phyloP scores from a whole-genome alignment of 148 eudicot species.

The Vaccinium vitisidaea region DNA sequence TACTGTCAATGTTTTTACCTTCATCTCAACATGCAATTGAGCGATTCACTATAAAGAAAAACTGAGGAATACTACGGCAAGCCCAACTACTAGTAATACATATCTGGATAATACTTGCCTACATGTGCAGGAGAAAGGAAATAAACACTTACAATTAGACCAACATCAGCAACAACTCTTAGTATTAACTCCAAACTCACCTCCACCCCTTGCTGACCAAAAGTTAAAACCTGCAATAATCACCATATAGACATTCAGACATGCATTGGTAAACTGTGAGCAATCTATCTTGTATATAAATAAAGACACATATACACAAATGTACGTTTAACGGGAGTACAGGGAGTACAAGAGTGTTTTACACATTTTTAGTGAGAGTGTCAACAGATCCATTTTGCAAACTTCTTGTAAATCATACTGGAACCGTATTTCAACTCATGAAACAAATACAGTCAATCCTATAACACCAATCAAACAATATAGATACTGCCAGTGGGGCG shows the following conservation, averaged over 20 bases:
- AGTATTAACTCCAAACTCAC: slow-evolving; percentile 88
- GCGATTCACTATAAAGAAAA: neutral
- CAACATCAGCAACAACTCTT: slow-evolving; percentile 97
- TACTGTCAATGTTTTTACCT: neutral
- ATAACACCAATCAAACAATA: neutral
- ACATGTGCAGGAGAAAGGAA: neutral
- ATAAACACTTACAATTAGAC: slow-evolving; percentile 72
- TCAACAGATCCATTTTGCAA: neutral
- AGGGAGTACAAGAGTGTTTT: neutral
- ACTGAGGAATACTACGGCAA: neutral
- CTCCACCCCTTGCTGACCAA: slow-evolving; percentile 96
- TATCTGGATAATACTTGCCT: neutral
- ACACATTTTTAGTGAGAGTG: neutral
- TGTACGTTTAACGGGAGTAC: neutral
- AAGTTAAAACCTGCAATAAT: slow-evolving; percentile 60
- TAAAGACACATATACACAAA: neutral
- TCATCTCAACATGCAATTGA: no score
- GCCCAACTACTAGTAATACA: neutral
- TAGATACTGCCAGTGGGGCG: neutral
- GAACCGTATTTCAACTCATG: neutral
- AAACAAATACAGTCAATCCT: neutral
- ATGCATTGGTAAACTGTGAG: neutral
- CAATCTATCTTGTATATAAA: neutral
- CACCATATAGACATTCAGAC: slow-evolving; percentile 1
- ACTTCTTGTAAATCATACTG: neutral